Evolutionary conservation across 2,329 filamentous ascomycete genomes (phyloP), one percentile per base, ranked within the genome.

Genomic region (Fusarium proliferatum): DNA sequence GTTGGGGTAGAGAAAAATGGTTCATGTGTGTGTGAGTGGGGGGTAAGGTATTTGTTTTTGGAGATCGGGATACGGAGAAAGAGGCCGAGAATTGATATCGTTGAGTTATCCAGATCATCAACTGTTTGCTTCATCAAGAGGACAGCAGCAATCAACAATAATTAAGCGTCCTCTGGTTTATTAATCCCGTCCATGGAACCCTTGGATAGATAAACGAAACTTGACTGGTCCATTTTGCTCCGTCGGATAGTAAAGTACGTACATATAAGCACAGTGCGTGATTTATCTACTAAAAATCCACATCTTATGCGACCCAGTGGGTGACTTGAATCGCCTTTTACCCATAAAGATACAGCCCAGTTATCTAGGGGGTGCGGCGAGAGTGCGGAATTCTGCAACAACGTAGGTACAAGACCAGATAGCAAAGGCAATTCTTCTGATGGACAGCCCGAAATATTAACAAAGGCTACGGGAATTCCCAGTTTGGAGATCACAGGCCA

Each of bases 231-330:
- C 41, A 34, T 57, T 60, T 72, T 53, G 48, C 56, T 72, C 55
- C 48, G 33, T 49, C 42, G 43, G 56, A 38, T 48, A 36, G 57
- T 46, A 49, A 39, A 36, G 42, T 68, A 53, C 56, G 53, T 69
- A 51, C 38, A 53, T 69, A 43, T 52, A 43, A 60, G 60, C 65
- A 74, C 72, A 74, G 72, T 74, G 72, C 66, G 72, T 61, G 46
- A 58, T 64, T 61, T 72, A 64, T 28, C 26, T 36, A 49, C 63
- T 62, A 48, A 52, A 46, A 72, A 52, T 55, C 71, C 71, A 74
- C 71, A 55, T 64, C 33, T 69, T 74, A 73, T 74, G 71, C 71
- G 71, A 64, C 67, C 71, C 67, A 74, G 71, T 64, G 62, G 62
- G 42, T 67, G 65, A 57, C 69, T 60, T 51, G 53, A 73, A 71